Evolutionary conservation across 1,139 yeast genomes (phyloP), one percentile per base, ranked within the genome.

Genomic region (Candida sanyaensis): DNA sequence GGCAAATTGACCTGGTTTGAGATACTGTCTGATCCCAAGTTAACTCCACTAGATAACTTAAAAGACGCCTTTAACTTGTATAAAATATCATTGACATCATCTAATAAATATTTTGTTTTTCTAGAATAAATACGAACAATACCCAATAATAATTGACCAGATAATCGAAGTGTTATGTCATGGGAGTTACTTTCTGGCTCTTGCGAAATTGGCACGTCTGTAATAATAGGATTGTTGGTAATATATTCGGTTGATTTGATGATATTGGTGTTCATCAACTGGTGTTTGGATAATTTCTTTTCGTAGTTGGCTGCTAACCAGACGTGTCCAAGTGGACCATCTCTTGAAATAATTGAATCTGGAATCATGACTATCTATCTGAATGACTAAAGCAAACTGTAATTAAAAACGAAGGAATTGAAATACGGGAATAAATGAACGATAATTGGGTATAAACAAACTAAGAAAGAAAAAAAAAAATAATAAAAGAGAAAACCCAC

Each of bases 251-350:
- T 57, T 1, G 96, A 86, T 52, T 84, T 78, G 13, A 80, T 66
- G 52, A 92, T 85, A 60, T 87, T 81, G 23, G 97, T 84, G 58
- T 80, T 84, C 45, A 90, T 70, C 44, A 88, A 77, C 61, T 91
- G 93, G 50, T 81, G 83, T 62, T 88, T 88, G 41, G 96, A 79
- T 42, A 92, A 77, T 58, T 87, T 88, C 60, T 85, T 83, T 58
- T 88, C 96, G 66, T 89, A 78, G 63, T 89, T 91, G 31, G 97
- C 93, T 2, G 97, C 97, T 47, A 92, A 77, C 97, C 97, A 92
- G 12, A 90, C 93, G 56, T 86, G 88, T 5, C 96, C 96, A 57
- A 91, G 71, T 1, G 96, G 96, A 3, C 96, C 95, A 61, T 86
- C 86, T 53, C 80, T 83, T 7, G 88, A 71, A 24, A 83, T 52